Conservation (phyloP, 148 eudicot genomes). For the Polygonum aviculare region DNA sequence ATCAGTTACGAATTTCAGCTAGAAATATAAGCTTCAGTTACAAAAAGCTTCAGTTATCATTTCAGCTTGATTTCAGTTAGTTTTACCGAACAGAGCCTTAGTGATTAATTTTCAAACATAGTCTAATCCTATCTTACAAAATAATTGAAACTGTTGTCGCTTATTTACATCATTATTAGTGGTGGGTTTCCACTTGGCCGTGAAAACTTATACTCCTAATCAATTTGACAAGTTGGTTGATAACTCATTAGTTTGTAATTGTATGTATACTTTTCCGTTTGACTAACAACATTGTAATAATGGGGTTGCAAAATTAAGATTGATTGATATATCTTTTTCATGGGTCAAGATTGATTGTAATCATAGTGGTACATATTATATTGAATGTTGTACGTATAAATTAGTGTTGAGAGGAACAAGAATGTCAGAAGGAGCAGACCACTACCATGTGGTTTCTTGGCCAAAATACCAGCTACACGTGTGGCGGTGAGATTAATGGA, state of each 20-base stretch:
- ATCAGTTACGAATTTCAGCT: no score
- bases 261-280: background rate
- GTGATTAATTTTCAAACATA: no score
- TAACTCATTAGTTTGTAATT: background rate
- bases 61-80: no score
- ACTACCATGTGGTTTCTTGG: background rate
- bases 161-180: background rate
- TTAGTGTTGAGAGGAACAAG: background rate
- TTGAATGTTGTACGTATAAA: no score
- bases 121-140: background rate
- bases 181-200: background rate
- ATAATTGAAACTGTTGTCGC: background rate
- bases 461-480: background rate
- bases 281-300: background rate
- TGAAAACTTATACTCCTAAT: background rate
- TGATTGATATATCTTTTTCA: background rate
- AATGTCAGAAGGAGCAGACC: background rate
- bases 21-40: no score
- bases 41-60: no score
- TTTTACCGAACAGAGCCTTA: no score
- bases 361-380: no score
- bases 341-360: background rate
- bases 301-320: background rate
- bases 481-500: background rate
- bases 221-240: background rate